These are phyloP conservation scores for Arxiozyma bovina DNA, from an alignment of 1,139 yeast genomes.

Conservation along the genomic window DNA sequence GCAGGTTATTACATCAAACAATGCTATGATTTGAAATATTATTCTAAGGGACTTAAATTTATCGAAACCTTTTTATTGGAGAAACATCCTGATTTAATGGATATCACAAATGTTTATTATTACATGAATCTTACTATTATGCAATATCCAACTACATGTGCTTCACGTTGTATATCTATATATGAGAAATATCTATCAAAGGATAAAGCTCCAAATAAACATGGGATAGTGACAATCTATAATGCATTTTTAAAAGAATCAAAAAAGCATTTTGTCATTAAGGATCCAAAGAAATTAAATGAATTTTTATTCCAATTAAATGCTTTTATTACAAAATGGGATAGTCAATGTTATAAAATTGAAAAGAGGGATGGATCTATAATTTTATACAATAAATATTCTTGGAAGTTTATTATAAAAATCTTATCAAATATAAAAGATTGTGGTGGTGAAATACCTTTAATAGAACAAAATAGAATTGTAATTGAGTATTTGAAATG, in stretches of 20 bases:
- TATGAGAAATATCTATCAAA: conserved; percentile 7
- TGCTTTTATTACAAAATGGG: conserved; percentile 9
- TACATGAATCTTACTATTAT: conserved; percentile 15
- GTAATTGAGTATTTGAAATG: background rate
- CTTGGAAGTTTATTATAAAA: conserved; percentile 1
- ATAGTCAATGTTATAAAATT: background rate
- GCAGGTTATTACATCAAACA: background rate
- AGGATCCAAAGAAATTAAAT: conserved; percentile 8
- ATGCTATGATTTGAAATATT: conserved; percentile 1
- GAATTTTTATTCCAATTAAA: conserved; percentile 10
- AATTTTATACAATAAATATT: background rate
- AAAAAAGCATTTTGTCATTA: conserved; percentile 10
- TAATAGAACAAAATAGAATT: background rate
- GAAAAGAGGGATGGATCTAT: background rate
- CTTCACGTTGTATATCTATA: conserved; percentile 12
- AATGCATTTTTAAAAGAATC: conserved; percentile 22
- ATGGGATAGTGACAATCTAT: conserved; percentile 16
- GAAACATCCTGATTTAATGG: conserved; percentile 10
- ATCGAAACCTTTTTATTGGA: background rate
- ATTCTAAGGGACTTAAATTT: conserved; percentile 1
- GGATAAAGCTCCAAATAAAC: conserved; percentile 8
- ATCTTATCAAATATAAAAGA: background rate
- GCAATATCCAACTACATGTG: conserved; percentile 17
- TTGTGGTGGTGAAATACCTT: background rate
- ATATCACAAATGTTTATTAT: conserved; percentile 14